Base-by-base conservation (phyloP, 139 green algal species). In the Yamagishiella unicocca region DNA sequence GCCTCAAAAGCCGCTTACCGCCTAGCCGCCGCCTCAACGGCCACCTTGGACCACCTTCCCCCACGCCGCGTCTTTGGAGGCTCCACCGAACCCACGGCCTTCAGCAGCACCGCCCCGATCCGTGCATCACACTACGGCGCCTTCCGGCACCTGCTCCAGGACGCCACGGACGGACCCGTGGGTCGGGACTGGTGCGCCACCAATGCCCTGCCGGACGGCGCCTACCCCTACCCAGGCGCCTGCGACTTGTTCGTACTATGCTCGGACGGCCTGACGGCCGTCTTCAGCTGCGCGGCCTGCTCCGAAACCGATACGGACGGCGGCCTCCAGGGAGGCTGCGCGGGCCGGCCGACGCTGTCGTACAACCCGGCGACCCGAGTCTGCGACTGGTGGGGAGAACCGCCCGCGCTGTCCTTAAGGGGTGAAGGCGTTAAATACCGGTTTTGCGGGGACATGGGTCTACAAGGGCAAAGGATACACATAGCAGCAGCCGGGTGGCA, bases 331-430 rank as follows among this genome's bases (percentile, higher is more conserved):
- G 42, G 19, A 17, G 50, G 72, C n/a, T 80, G 72, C 29, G 21
- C 2, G 37, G 72, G 72, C 29, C 12, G 14, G 29, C 9, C 74
- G 31, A 33, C 4, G 31, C 74, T 82, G n/a, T 4, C 4, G 31
- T 82, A 35, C 74, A 82, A 82, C 21, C 33, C 31, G 3, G 31
- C 14, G 22, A 33, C 22, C 2, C 19, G 74, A 31, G 1, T 50
- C 4, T 82, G 74, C 46, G 74, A 67, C 31, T 82, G 74, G 74
- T 82, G 74, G 19, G 74, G n/a, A n/a, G n/a, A n/a, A n/a, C n/a
- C n/a, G n/a, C n/a, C n/a, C n/a, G n/a, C n/a, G n/a, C n/a, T n/a
- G n/a, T n/a, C n/a, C n/a, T n/a, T n/a, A n/a, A n/a, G n/a, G n/a
- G n/a, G n/a, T n/a, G n/a, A n/a, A n/a, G n/a, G n/a, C n/a, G n/a